Base-by-base conservation (phyloP, 768 basidiomycete species). In the Pilatotrama ljubarskyi region DNA sequence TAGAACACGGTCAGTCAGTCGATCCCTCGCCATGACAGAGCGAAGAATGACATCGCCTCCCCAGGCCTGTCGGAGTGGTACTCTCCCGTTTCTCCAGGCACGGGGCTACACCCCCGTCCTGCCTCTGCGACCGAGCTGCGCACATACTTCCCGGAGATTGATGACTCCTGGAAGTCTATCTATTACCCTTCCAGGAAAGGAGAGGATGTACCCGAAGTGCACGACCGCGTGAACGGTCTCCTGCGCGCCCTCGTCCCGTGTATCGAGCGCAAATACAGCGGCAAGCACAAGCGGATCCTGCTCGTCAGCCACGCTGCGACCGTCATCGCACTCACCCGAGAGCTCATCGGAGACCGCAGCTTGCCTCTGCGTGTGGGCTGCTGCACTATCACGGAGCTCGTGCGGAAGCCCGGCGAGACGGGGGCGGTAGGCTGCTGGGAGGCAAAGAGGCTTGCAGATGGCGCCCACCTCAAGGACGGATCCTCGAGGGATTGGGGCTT, bases 11-110 rank as follows among this genome's bases (percentile, higher is more conserved):
- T 85, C 61, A 51, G 32, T 49, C 52, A 42, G 17, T 37, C 46
- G 15, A 1, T n/a, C n/a, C 10, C 24, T 43, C 11, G 7, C 46
- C 29, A 9, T 35, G 2, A 4, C 32, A 29, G 38, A 29, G 17
- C 37, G 20, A 14, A 17, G 44, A 35, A 35, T 38, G 24, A 47
- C 15, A 32, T 22, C 18, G 11, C 25, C 17, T 40, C 29, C 20
- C 8, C 61, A 90, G 88, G 88, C 10, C 69, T 91, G 8, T 80
- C 83, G 3, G 90, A 92, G 72, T 93, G 91, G 91, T 91, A 86
- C 71, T 88, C 87, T 3, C 88, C 86, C 26, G 88, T 85, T 35
- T 70, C 71, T 2, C 83, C 84, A 0, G 81, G 83, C 29, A 84
- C 88, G 2, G 87, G 90, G 32, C 77, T 93, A 8, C 89, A 92